Evolutionary conservation across 768 basidiomycete genomes (phyloP).

Genomic region (Tylopilus sp.): DNA sequence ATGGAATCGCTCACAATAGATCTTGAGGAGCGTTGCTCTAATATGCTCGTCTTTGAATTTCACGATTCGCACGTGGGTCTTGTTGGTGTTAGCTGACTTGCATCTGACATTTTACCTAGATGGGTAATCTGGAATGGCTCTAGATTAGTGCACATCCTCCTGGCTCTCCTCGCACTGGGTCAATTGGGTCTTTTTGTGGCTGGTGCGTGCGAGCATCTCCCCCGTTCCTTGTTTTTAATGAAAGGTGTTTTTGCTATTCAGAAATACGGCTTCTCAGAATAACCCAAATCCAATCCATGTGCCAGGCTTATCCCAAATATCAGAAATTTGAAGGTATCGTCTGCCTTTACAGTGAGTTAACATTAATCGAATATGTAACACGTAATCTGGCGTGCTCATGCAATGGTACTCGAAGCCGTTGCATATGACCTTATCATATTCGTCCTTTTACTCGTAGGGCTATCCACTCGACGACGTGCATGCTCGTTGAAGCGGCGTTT

Average conservation of each 20-base stretch:
- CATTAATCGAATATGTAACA: neutral
- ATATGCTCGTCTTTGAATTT: conserved; percentile 22
- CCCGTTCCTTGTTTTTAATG: no score
- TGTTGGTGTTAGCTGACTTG: neutral
- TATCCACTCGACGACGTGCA: conserved; percentile 7
- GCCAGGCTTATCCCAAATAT: neutral
- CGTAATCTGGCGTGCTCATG: neutral
- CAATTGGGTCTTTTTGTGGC: conserved; percentile 14
- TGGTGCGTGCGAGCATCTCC: neutral
- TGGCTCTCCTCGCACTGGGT: conserved; percentile 3
- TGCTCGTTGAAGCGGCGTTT: conserved; percentile 15
- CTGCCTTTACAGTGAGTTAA: conserved; percentile 16
- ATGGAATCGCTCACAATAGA: conserved; percentile 2
- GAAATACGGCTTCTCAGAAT: neutral
- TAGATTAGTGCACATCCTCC: neutral
- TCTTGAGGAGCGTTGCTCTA: conserved; percentile 1
- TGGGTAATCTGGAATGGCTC: conserved; percentile 22
- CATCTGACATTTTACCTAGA: conserved; percentile 5
- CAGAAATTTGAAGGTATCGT: neutral
- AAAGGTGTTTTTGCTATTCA: neutral
- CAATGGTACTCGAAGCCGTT: conserved; percentile 8
- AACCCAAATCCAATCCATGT: neutral
- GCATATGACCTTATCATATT: conserved; percentile 19
- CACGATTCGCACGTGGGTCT: conserved; percentile 20
- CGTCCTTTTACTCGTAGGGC: conserved; percentile 9